These are phyloP conservation scores for Lipomyces yarrowii DNA, from an alignment of 1,139 yeast species.

Conservation along the genomic window DNA sequence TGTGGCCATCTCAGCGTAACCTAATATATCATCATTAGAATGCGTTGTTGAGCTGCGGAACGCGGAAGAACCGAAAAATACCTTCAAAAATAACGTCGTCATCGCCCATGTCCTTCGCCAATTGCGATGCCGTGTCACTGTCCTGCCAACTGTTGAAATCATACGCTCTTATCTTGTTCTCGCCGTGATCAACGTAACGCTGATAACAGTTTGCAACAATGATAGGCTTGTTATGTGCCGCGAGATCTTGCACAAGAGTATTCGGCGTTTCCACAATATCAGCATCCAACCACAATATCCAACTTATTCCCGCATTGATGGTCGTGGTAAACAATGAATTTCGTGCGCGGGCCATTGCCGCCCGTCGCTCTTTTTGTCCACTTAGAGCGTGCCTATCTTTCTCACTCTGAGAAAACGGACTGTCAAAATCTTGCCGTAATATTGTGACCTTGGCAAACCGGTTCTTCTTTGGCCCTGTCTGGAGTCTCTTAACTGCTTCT, in stretches of 20 bases:
- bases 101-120: conserved; percentile 71
- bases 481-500: conserved; percentile 68
- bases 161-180: conserved; percentile 76
- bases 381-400: conserved; percentile 55
- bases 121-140: conserved; percentile 75
- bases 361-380: conserved; percentile 88
- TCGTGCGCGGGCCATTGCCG: conserved; percentile 91
- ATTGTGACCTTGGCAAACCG: conserved; percentile 81
- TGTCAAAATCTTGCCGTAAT: conserved; percentile 83
- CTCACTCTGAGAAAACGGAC: conserved; percentile 57
- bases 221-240: conserved; percentile 83
- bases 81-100: conserved; percentile 89
- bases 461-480: conserved; percentile 57
- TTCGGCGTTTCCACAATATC: conserved; percentile 89
- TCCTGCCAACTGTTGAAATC: conserved; percentile 98
- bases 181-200: conserved; percentile 59
- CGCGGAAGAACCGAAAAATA: neutral
- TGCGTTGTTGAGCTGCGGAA: neutral
- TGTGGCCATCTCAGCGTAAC: conserved; percentile 89
- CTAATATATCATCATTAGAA: conserved; percentile 38
- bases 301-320: conserved; percentile 82
- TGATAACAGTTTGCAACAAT: conserved; percentile 93
- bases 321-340: conserved; percentile 91
- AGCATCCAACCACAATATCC: conserved; percentile 96
- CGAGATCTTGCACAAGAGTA: conserved; percentile 80